phyloP scores from a whole-genome alignment of 768 basidiomycete species.

The Lyophyllum shimeji region DNA sequence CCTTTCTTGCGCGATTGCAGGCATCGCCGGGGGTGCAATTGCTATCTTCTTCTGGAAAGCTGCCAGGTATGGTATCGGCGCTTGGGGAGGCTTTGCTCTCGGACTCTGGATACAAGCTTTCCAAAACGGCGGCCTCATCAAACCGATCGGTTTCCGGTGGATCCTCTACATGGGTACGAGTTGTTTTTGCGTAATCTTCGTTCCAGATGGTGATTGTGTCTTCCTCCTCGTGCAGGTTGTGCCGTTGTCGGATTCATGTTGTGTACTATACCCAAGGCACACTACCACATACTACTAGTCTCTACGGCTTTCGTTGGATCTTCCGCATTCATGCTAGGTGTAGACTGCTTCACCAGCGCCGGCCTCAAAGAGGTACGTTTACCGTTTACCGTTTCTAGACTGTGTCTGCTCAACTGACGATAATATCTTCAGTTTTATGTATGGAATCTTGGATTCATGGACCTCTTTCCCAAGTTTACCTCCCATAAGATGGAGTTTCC shows the following conservation, averaged over 20 bases:
- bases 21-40: constrained; percentile 79
- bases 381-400: constrained; percentile 11
- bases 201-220: constrained; percentile 20
- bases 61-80: constrained; percentile 79
- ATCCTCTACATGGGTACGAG: constrained; percentile 79
- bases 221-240: constrained; percentile 45
- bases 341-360: constrained; percentile 91
- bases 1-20: constrained; percentile 75
- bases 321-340: constrained; percentile 86
- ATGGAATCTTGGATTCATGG: constrained; percentile 88
- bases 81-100: constrained; percentile 85
- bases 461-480: constrained; percentile 76
- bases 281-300: constrained; percentile 83
- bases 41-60: constrained; percentile 94
- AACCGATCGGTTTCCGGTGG: constrained; percentile 79
- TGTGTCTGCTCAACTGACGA: constrained; percentile 5
- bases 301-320: constrained; percentile 91
- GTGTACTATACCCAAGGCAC: constrained; percentile 80
- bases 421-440: constrained; percentile 73
- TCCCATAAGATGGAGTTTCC: constrained; percentile 72
- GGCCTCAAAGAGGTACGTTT: constrained; percentile 84
- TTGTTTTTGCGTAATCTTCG: not conserved
- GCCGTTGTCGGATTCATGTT: constrained; percentile 78
- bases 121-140: constrained; percentile 78
- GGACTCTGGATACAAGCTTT: constrained; percentile 89